A percentile compares a stretch with the other conserved stretches of the same genome.
Evolutionary conservation across 129 eudicot species (phyloP).

Genomic region (Calendula officinalis): DNA sequence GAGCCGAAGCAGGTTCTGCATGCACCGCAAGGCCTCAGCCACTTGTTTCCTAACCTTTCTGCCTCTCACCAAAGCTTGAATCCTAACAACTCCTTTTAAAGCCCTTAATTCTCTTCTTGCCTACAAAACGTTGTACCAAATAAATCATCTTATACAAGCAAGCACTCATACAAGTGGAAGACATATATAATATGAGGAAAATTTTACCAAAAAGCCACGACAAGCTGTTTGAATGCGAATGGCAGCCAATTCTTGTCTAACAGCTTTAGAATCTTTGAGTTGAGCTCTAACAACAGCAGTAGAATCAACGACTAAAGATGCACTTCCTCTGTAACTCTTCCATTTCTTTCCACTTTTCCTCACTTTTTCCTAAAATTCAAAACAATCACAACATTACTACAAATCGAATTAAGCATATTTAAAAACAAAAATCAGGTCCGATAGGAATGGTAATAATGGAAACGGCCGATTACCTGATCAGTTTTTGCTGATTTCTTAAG

Average conservation of each 20-base stretch:
- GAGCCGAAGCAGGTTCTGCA: slow-evolving; percentile 94
- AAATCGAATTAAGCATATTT: background rate
- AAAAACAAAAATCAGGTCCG: background rate
- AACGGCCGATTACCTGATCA: slow-evolving; percentile 45
- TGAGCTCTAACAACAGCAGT: slow-evolving; percentile 80
- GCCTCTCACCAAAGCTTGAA: slow-evolving; percentile 95
- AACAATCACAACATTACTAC: background rate
- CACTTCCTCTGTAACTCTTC: slow-evolving; percentile 51
- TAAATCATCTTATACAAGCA: background rate
- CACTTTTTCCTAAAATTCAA: slow-evolving; percentile 47
- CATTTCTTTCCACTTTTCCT: slow-evolving; percentile 68
- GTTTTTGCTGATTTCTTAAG: slow-evolving; percentile 65
- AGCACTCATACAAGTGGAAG: background rate
- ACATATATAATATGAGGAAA: background rate
- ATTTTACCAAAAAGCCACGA: slow-evolving; percentile 83
- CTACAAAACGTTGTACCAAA: slow-evolving; percentile 23
- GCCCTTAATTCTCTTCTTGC: slow-evolving; percentile 97
- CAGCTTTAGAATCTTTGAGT: slow-evolving; percentile 80
- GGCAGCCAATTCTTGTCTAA: slow-evolving; percentile 95
- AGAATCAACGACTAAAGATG: slow-evolving; percentile 70
- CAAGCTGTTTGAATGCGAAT: slow-evolving; percentile 95
- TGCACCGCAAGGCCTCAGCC: slow-evolving; percentile 90
- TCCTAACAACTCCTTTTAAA: slow-evolving; percentile 81
- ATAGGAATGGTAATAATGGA: background rate
- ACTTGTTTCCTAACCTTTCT: slow-evolving; percentile 95